Evolutionary conservation across 148 eudicot species (phyloP), one percentile per base, ranked within the genome.

Genomic region (Cornus controversa): DNA sequence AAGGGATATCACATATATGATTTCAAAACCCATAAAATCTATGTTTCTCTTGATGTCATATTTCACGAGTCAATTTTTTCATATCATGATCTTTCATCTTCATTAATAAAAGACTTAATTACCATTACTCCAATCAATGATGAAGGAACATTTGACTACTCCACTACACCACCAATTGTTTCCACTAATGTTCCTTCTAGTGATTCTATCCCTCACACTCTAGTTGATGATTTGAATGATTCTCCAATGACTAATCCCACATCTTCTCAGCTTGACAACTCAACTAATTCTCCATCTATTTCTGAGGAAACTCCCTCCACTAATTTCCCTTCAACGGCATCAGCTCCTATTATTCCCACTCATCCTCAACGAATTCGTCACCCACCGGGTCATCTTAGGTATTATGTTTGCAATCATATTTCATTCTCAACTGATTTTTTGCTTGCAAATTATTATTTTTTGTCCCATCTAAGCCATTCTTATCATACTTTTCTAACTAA

Each of bases 401-500:
- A 40, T 6, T 71, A 22, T 13, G n/a, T 71, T 40, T 71, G 74
- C 20, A 71, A 45, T 26, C 64, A 54, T 72, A 26, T 72, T 25
- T 57, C 37, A 4, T 25, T 10, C 2, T 72, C 64, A 23, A 72
- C 65, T 72, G 36, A 31, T 31, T 31, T 31, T 31, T 5, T 1
- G 34, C 2, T 31, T 0, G 34, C 1, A 31, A 31, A 31, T 31
- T 31, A 53, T 26, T 72, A n/a, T 72, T 50, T 72, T 47, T 24
- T 72, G 13, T 72, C 29, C 23, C 13, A 70, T 53, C 40, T 72
- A 23, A 53, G 75, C 16, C n/a, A 72, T 54, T 50, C 37, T 54
- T 36, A 47, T 27, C 42, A 8, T 54, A 36, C 42, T 2, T 50
- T 50, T 50, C 75, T 53, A 53, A 23, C 75, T 13, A 72, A 53